A percentile compares a stretch with the other conserved stretches of the same genome.
These are phyloP conservation scores for Penicillium capsulatum DNA, from an alignment of 2,329 filamentous ascomycete genomes.

Conservation along the genomic window DNA sequence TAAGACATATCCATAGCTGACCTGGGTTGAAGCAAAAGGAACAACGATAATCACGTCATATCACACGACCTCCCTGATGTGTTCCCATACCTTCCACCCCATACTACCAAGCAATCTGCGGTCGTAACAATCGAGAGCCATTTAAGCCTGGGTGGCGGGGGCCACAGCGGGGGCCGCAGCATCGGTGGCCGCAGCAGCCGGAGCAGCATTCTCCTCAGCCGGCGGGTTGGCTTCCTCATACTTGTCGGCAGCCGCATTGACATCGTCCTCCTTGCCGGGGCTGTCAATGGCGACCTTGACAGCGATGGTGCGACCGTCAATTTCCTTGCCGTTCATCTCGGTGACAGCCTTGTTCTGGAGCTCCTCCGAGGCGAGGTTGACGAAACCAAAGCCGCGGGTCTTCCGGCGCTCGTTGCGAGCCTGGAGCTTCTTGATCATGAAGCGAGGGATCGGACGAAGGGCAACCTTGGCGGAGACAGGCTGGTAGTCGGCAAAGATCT, in stretches of 20 bases:
- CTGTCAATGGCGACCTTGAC: constrained; percentile 99
- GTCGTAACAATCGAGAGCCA: constrained; percentile 17
- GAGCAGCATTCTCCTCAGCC: constrained; percentile 41
- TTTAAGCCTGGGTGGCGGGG: constrained; percentile 25
- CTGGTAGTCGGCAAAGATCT: constrained; percentile 89
- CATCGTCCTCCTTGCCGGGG: constrained; percentile 95
- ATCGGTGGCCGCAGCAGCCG: constrained; percentile 31
- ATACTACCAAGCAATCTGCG: constrained; percentile 16
- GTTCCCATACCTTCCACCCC: constrained; percentile 14
- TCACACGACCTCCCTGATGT: constrained; percentile 2
- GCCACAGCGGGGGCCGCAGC: constrained; percentile 23
- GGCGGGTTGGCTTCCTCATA: constrained; percentile 43
- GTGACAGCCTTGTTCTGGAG: constrained; percentile 92
- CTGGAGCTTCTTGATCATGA: constrained; percentile 99
- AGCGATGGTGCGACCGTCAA: constrained; percentile 96
- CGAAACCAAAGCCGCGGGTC: constrained; percentile 98
- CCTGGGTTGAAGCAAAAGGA: constrained; percentile 1
- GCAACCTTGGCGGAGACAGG: constrained; percentile 97
- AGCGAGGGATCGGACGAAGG: constrained; percentile 94
- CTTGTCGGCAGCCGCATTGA: constrained; percentile 49
- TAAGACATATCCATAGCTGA: constrained; percentile 24
- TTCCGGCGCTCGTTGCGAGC: constrained; percentile 97
- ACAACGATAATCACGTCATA: constrained; percentile 29
- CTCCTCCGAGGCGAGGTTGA: constrained; percentile 92
- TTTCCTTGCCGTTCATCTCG: constrained; percentile 99